Base-by-base conservation (phyloP, 2,329 filamentous ascomycete genomes). In the Xylaria sp. region DNA sequence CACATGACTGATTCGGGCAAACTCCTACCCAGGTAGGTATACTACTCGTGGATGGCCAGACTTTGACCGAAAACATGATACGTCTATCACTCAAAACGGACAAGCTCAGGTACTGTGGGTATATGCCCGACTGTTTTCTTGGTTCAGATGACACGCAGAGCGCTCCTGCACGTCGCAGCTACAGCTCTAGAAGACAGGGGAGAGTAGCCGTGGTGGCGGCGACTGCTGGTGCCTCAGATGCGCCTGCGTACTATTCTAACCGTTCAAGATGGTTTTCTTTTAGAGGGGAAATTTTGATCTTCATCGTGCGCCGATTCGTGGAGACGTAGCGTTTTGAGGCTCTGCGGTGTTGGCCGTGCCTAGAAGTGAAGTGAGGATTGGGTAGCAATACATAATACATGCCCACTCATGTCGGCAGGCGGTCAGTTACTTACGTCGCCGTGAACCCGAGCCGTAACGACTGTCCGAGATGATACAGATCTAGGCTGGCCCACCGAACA, bases 351-450 rank as follows among this genome's bases (percentile, higher is more conserved):
- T 34, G 2, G 13, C 41, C 34, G 36, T 30, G 30, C 2, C 10
- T 18, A 28, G 23, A 15, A 12, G n/a, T 45, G 32, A n/a, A n/a
- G 20, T 39, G 52, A 55, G 20, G 39, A n/a, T 60, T 56, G 50
- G 63, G 58, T 66, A 52, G 32, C 41, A 61, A 57, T 50, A n/a
- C 62, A 60, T 23, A 10, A 5, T 50, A n/a, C 62, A 60, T 23
- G 15, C 5, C 10, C 36, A 12, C 23, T 30, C 39, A 48, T 25
- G 12, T 39, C 55, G 36, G 39, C 15, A 55, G 41, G 30, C 39
- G 30, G 57, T 30, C 46, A 28, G 9, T 41, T 3, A 13, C 39
- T 18, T 13, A 32, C 15, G 50, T 34, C 15, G 30, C 50, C 28
- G 10, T n/a, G 18, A 12, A 9, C 30, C 50, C 50, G 15, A 55